These are phyloP conservation scores for Calamus simplicifolius DNA, from an alignment of 176 grass and related monocot genomes.

Conservation along the genomic window DNA sequence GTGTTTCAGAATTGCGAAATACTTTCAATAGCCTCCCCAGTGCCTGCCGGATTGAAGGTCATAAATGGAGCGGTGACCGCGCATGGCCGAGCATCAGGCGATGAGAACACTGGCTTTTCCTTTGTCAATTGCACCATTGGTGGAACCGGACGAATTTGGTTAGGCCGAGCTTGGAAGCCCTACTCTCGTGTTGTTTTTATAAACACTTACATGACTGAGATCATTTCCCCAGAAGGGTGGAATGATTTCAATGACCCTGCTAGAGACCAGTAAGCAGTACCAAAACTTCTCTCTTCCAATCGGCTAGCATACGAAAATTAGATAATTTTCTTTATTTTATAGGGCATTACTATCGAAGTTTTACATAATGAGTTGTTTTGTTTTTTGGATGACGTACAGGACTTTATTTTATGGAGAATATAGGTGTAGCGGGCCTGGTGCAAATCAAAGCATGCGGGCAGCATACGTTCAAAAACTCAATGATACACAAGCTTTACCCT, in stretches of 20 bases:
- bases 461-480: conserved; percentile 46
- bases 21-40: conserved; percentile 67
- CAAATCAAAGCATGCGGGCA: conserved; percentile 45
- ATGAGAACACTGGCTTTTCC: conserved; percentile 64
- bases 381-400: conserved; percentile 24
- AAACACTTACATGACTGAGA: conserved; percentile 62
- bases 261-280: conserved; percentile 56
- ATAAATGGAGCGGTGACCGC: conserved; percentile 64
- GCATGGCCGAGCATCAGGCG: conserved; percentile 31
- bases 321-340: too few relatives aligned
- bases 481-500: conserved; percentile 58
- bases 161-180: conserved; percentile 74
- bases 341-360: too few relatives aligned
- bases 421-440: conserved; percentile 62
- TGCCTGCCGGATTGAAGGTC: conserved; percentile 43
- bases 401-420: conserved; percentile 77
- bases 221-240: conserved; percentile 72
- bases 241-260: conserved; percentile 71
- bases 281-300: too few relatives aligned
- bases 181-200: conserved; percentile 65
- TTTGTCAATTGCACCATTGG: conserved; percentile 68
- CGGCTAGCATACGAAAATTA: too few relatives aligned
- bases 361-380: not conserved
- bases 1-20: conserved; percentile 51
- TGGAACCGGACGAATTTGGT: conserved; percentile 58